Base-by-base conservation (phyloP, 2,329 filamentous ascomycete genomes). In the Chrysosporium keratinophilum region DNA sequence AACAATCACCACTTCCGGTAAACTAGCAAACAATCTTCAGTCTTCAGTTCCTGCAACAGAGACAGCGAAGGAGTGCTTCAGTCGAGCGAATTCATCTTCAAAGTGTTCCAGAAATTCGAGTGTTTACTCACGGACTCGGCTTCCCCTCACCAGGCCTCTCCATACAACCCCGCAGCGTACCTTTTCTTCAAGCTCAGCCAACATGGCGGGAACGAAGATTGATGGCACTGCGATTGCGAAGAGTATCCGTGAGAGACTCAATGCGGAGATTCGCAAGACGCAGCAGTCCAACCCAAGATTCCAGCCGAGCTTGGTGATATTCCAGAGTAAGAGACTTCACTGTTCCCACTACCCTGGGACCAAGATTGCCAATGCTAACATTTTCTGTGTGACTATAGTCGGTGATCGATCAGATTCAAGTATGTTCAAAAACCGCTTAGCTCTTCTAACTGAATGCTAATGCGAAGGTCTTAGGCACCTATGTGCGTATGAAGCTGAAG, bases 401-500 rank as follows among this genome's bases (percentile, higher is more conserved):
- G 93, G 90, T 67, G 86, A 90, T 70, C 84, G 93, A 64, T 88
- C 87, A 61, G 93, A 98, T 74, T 96, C 90, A 37, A 85, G 87
- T 94, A 78, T 68, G 83, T 31, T 45, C 37, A 17, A 72, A 34
- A 52, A 47, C 61, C 40, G 23, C 19, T 15, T n/a, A n/a, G 3
- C 31, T 9, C 28, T 10, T 10, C 34, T 23, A 55, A 47, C 19
- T 23, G 42, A 44, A 33, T 48, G 41, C 43, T 43, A 51, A 49
- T 60, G 70, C 3, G 23, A 28, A 28, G 62, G 69, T 63, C 54
- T 59, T 65, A 91, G 87, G 84, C 66, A 97, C 91, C 50, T 98
- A 98, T 86, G 91, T 98, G 73, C 90, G 90, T 74, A 98, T 98
- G 93, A 98, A 98, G 77, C 76, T 96, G 66, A 98, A 96, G 79